A percentile compares a stretch with the other conserved stretches of the same genome.
Conservation (phyloP, 192 early-diverging fungal genomes). For the Entomortierella beljakovae region DNA sequence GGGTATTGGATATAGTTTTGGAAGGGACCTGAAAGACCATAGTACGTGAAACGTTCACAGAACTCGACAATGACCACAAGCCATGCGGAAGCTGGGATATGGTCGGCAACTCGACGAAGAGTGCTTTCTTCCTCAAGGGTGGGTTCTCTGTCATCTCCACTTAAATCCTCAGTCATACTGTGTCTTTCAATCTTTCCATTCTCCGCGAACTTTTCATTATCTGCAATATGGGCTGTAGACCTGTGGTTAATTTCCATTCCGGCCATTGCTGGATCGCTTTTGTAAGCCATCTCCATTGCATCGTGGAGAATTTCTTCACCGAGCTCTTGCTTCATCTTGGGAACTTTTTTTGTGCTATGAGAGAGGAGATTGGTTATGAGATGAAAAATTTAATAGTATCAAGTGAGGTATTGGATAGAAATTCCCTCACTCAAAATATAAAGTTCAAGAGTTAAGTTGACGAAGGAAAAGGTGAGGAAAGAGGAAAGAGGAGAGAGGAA, state of each 20-base stretch:
- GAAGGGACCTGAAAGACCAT: slow-evolving; percentile 69
- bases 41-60: slow-evolving; percentile 74
- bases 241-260: not conserved
- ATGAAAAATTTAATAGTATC: no score
- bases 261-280: slow-evolving; percentile 27
- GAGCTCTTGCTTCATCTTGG: slow-evolving; percentile 18
- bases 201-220: not conserved
- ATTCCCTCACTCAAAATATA: no score
- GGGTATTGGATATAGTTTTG: slow-evolving; percentile 67
- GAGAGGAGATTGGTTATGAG: no score
- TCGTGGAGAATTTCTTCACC: not conserved
- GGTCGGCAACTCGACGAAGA: slow-evolving; percentile 68
- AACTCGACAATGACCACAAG: slow-evolving; percentile 69
- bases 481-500: no score
- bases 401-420: no score
- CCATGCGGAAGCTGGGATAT: slow-evolving; percentile 64
- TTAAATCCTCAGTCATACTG: not conserved
- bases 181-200: slow-evolving; percentile 3
- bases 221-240: not conserved
- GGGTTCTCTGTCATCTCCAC: slow-evolving; percentile 36
- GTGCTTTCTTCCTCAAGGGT: slow-evolving; percentile 67
- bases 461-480: no score
- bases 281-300: slow-evolving; percentile 37
- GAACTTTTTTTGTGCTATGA: no score
- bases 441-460: no score